Evolutionary conservation across 23 red algal genomes (phyloP), one percentile per base, ranked within the genome.

Genomic region (Gracilaria domingensis): DNA sequence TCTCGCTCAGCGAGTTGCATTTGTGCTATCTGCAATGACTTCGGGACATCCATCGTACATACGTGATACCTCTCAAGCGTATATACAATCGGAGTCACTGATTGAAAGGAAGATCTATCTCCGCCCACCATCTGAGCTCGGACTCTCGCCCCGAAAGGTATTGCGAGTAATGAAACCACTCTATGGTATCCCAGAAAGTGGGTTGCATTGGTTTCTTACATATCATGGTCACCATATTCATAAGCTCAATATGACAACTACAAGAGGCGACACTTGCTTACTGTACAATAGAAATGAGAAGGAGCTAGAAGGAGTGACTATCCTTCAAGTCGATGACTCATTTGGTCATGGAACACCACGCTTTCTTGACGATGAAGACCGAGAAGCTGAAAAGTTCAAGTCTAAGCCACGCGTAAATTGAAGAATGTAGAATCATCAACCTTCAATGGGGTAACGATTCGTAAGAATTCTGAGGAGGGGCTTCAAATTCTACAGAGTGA

Each of bases 291-390:
- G 42, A 11, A 45, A 45, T 7, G 42, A 11, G 11, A 45, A 11
- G 4, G 42, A 45, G 5, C 11, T 45, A 11, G 42, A 45, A 45
- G 42, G 42, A 4, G 42, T 45, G 11, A 11, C 4, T 45, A 11
- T 11, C 5, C 42, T 45, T 45, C 42, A 45, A 11, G 42, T 45
- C 4, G 42, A 45, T 11, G 42, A 90, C 35, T 13, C 56, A 8
- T 81, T 79, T 32, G 75, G 26, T n/a, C 39, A 12, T 25, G 45
- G 72, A 32, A 26, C 9, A 7, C 17, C 14, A 11, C 2, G 34
- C 7, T 90, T 90, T 56, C 75, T 90, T 20, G 24, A 39, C 28
- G 86, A 90, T 66, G 86, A 90, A n/a, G n/a, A n/a, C n/a, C n/a
- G n/a, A n/a, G n/a, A n/a, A n/a, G n/a, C n/a, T n/a, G n/a, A n/a